These are phyloP conservation scores for Penicillium sp. DNA, from an alignment of 2,329 filamentous ascomycete genomes.

Conservation along the genomic window DNA sequence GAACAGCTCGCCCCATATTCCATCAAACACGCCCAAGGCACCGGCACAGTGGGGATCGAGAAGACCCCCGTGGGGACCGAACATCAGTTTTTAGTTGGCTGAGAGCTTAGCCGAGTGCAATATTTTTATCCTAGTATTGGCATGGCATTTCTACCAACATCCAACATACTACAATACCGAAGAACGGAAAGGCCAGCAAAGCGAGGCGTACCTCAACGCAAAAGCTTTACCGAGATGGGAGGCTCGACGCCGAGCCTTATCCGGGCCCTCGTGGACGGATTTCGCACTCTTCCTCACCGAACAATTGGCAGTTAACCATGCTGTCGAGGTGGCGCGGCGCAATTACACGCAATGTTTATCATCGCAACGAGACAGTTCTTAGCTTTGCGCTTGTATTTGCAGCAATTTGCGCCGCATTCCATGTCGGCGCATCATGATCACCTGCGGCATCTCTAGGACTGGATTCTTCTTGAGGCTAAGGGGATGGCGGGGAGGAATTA, in stretches of 20 bases:
- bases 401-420: conserved; percentile 12
- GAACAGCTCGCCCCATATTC: neutral
- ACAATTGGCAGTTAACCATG: conserved; percentile 2
- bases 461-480: conserved; percentile 3
- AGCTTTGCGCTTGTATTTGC: conserved; percentile 13
- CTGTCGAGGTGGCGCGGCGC: neutral
- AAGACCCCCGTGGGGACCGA: conserved; percentile 1
- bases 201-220: neutral
- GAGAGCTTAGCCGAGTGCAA: conserved; percentile 9
- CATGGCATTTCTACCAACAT: conserved; percentile 11
- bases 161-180: conserved; percentile 4
- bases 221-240: neutral
- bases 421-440: conserved; percentile 10
- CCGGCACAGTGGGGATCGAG: neutral
- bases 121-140: conserved; percentile 10
- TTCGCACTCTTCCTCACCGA: conserved; percentile 19
- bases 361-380: too few species aligned
- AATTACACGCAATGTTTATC: too few species aligned
- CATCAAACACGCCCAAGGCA: neutral
- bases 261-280: neutral
- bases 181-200: conserved; percentile 9
- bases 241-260: neutral
- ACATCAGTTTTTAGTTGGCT: conserved; percentile 9
- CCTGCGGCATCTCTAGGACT: conserved; percentile 18
- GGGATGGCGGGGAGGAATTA: conserved; percentile 6